phyloP scores from a whole-genome alignment of 805 yeast species.

The Kuraishia hungarica region DNA sequence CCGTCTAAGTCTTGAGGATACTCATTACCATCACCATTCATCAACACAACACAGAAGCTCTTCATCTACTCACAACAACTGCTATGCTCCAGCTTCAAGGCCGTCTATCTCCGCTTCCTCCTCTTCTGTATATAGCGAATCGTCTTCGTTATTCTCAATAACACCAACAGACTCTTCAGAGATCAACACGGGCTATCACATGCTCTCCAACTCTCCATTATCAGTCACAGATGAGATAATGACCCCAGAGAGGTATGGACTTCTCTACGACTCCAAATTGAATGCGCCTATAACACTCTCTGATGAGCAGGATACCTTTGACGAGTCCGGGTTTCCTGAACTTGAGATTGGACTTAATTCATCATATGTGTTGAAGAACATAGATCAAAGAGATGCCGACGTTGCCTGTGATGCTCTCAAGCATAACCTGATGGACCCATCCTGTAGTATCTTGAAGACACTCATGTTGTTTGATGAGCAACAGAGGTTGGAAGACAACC shows the following conservation, averaged over 20 bases:
- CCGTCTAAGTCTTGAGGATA: not conserved
- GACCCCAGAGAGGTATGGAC: not conserved
- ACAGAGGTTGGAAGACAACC: not conserved
- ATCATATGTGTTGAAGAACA: not conserved
- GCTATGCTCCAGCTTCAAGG: not conserved
- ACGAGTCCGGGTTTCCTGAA: not conserved
- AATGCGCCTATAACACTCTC: not conserved
- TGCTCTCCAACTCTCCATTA: conserved; percentile 1
- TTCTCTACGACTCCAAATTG: not conserved
- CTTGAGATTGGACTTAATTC: not conserved
- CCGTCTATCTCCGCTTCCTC: not conserved
- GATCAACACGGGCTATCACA: not conserved
- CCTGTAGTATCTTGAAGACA: not conserved
- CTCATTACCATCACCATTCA: not conserved
- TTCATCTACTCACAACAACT: not conserved
- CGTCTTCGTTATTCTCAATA: not conserved
- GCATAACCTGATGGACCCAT: not conserved
- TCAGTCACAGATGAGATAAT: not conserved
- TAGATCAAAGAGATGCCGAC: not conserved
- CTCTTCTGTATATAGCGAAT: not conserved
- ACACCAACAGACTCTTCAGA: not conserved
- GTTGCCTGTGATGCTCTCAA: not conserved
- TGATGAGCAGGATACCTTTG: not conserved
- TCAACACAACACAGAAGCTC: not conserved
- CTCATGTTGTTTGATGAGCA: not conserved